Evolutionary conservation across 2,329 filamentous ascomycete species (phyloP).

Genomic region (Rhexocercosporidium sp.): DNA sequence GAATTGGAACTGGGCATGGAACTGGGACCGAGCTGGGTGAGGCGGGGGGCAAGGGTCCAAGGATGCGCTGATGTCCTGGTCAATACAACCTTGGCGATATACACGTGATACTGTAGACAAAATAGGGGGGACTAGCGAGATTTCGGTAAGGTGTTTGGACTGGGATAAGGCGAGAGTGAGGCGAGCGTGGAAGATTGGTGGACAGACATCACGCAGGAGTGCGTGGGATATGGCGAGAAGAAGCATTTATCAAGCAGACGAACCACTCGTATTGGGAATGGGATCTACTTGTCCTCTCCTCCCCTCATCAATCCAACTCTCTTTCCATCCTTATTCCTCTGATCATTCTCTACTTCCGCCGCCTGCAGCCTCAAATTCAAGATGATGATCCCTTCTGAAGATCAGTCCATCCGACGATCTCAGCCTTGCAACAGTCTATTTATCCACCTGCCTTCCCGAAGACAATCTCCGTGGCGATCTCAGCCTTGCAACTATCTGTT

Average conservation of each 20-base stretch:
- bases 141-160: slow-evolving; percentile 1
- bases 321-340: not conserved
- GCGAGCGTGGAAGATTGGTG: not conserved
- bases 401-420: not conserved
- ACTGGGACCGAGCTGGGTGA: not conserved
- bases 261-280: not conserved
- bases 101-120: not conserved
- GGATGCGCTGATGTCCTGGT: not conserved
- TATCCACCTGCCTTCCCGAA: not conserved
- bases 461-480: not conserved
- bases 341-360: not conserved
- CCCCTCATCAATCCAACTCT: not conserved
- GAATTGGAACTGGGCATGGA: no score
- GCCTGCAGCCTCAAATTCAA: not conserved
- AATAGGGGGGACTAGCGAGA: slow-evolving; percentile 1
- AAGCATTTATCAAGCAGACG: slow-evolving; percentile 3
- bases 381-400: not conserved
- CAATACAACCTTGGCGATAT: not conserved
- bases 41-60: not conserved
- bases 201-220: not conserved
- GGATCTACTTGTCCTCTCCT: not conserved
- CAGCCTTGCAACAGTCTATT: not conserved
- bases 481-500: not conserved
- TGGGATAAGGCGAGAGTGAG: not conserved
- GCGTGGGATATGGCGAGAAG: not conserved